Evolutionary conservation across 140 eudicot genomes (phyloP), one percentile per base, ranked within the genome.

Genomic region (Ambrosia hybrid): DNA sequence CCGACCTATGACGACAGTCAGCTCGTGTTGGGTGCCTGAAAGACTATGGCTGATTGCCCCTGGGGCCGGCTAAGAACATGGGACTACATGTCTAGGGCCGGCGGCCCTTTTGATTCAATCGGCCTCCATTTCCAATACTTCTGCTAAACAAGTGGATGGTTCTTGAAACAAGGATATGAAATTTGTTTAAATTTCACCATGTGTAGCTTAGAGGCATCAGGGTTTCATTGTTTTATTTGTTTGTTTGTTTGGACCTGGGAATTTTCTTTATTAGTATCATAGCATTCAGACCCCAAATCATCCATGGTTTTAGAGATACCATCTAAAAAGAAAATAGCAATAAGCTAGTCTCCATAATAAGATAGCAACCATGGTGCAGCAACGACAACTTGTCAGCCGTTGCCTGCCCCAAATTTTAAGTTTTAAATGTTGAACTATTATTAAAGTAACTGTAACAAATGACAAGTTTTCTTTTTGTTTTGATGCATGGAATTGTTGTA

Each of bases 111-210:
- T 30, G 34, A 30, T 30, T 30, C 34, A 30, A 30, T 30, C 34
- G 34, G 34, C 34, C 34, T 30, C 34, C 34, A 2, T 30, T 30
- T 30, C 2, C 2, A 30, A 30, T 30, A 30, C 34, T 30, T 30
- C 34, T 30, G 49, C 73, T 49, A 68, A 51, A 36, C 51, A 51
- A 41, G 36, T 69, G 74, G 74, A 69, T 36, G 51, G 49, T 53
- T 52, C 51, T 33, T 68, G 10, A 43, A 34, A 36, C 37, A 52
- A 69, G 74, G 34, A 69, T n/a, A 12, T 70, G 21, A 6, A 56
- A 41, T 41, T 39, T 38, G 64, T 70, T 43, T 72, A 6, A 43
- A n/a, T 17, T 43, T 71, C 39, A 52, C 30, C 3, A 17, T 41
- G 55, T 70, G 55, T 57, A 70, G 36, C 67, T 11, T 57, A 71